Base-by-base conservation (phyloP, 2,329 filamentous ascomycete genomes). In the Colletotrichum agaves region DNA sequence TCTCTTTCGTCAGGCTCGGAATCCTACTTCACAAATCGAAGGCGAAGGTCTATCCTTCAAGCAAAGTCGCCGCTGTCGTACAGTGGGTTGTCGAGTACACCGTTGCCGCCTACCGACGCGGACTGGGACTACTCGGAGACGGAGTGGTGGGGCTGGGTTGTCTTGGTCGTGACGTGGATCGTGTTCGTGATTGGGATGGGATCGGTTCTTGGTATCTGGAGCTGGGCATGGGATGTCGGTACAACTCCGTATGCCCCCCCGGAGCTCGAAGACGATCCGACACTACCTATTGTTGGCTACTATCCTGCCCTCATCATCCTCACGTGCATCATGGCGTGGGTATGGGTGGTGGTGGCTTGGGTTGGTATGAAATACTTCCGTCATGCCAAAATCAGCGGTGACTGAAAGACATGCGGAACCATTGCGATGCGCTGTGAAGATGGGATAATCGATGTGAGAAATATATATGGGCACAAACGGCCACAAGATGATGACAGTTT, bases 331-430 rank as follows among this genome's bases (percentile, higher is more conserved):
- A 98, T 99, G 93, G 94, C 94, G 17, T 99, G 96, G 96, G 93
- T 98, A 5, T 99, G 96, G 96, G 96, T 98, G 17, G 89, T 97
- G 12, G 90, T 97, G 65, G 96, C 97, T 11, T 99, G 96, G 96
- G 91, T 98, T 55, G 96, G 96, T 23, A 98, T 99, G 95, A 99
- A 99, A 78, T 98, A 98, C 79, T 99, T 99, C 77, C 90, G 94
- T 73, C 96, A 99, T 83, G 95, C 96, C 37, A 97, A 97, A 82
- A 97, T 98, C 67, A 88, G 83, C 63, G 86, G 86, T 35, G 87
- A 89, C 75, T 93, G 72, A 80, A 23, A 27, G 19, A 11, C 15
- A 8, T n/a, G 31, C n/a, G 49, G 23, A 39, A 21, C 23, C 6
- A 13, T 23, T 21, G n/a, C 17, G 33, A 43, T 41, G 43, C n/a